phyloP scores from a whole-genome alignment of 768 basidiomycete species.

The Atractiella rhizophila region DNA sequence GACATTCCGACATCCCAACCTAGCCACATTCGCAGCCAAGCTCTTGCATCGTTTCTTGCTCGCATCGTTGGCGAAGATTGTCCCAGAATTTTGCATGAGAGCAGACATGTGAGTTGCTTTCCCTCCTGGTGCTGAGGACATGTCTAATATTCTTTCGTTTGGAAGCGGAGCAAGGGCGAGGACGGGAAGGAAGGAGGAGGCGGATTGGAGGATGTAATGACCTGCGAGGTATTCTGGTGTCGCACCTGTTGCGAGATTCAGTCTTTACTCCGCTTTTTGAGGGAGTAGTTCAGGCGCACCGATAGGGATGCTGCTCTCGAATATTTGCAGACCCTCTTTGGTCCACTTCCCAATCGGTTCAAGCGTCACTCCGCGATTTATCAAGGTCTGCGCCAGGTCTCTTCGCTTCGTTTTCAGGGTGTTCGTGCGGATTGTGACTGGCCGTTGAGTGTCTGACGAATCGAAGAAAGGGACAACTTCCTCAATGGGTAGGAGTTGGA shows the following conservation, averaged over 20 bases:
- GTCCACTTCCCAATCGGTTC: constrained; percentile 99
- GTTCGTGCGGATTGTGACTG: constrained; percentile 93
- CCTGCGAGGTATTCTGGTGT: constrained; percentile 97
- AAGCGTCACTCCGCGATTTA: constrained; percentile 87
- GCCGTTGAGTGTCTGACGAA: constrained; percentile 80
- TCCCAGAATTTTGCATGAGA: constrained; percentile 87
- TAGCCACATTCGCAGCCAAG: constrained; percentile 84
- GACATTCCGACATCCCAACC: constrained; percentile 80
- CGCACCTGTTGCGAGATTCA: constrained; percentile 31
- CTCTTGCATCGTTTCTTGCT: constrained; percentile 89
- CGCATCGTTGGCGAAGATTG: constrained; percentile 87
- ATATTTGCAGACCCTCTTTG: constrained; percentile 94
- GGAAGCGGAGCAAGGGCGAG: constrained; percentile 82
- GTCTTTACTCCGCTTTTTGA: no score
- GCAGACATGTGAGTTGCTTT: constrained; percentile 97
- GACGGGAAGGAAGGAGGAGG: constrained; percentile 96
- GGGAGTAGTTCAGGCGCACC: constrained; percentile 26
- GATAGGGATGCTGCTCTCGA: constrained; percentile 84
- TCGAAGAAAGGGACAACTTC: constrained; percentile 98
- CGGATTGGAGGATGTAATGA: constrained; percentile 98
- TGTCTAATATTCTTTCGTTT: constrained; percentile 79
- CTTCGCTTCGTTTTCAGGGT: constrained; percentile 77
- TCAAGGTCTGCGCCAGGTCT: constrained; percentile 74
- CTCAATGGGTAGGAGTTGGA: constrained; percentile 69
- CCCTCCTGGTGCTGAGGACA: constrained; percentile 95